Conservation (phyloP, 2,329 filamentous ascomycete genomes). For the Exutisphaerella laricina region DNA sequence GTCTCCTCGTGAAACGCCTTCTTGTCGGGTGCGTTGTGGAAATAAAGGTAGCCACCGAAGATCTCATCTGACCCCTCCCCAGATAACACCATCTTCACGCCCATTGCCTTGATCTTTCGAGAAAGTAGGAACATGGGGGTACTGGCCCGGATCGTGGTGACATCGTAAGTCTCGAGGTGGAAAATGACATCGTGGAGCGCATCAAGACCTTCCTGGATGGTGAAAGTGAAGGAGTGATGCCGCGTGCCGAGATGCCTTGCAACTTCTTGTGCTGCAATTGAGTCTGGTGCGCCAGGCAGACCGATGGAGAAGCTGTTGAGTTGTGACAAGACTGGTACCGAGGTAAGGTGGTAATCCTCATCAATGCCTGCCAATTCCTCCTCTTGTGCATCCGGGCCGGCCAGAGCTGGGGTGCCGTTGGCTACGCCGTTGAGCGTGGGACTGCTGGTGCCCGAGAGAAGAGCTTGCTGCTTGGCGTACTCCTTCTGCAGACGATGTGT, state of each 20-base stretch:
- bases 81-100: slow-evolving; percentile 98
- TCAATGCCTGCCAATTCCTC: slow-evolving; percentile 89
- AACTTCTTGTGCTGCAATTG: slow-evolving; percentile 83
- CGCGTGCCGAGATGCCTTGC: slow-evolving; percentile 96
- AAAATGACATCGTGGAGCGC: slow-evolving; percentile 96
- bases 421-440: slow-evolving; percentile 28
- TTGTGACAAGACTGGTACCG: slow-evolving; percentile 84
- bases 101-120: slow-evolving; percentile 99
- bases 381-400: slow-evolving; percentile 45
- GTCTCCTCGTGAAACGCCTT: slow-evolving; percentile 94
- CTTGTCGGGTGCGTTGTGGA: slow-evolving; percentile 88
- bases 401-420: slow-evolving; percentile 43
- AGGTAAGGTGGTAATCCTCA: slow-evolving; percentile 81
- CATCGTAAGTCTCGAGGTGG: slow-evolving; percentile 96
- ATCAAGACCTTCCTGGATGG: slow-evolving; percentile 93
- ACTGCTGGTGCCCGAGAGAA: slow-evolving; percentile 30
- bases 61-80: slow-evolving; percentile 98
- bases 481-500: slow-evolving; percentile 58
- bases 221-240: slow-evolving; percentile 98
- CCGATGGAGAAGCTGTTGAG: slow-evolving; percentile 99
- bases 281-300: slow-evolving; percentile 86
- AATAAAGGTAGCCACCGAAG: slow-evolving; percentile 97
- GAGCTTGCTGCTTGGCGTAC: slow-evolving; percentile 38
- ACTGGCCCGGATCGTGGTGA: slow-evolving; percentile 95
- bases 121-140: slow-evolving; percentile 98